A percentile compares a stretch with the other conserved stretches of the same genome.
These are phyloP conservation scores for Miamiensis avidus DNA, from an alignment of 169 alveolate genomes.

Conservation along the genomic window DNA sequence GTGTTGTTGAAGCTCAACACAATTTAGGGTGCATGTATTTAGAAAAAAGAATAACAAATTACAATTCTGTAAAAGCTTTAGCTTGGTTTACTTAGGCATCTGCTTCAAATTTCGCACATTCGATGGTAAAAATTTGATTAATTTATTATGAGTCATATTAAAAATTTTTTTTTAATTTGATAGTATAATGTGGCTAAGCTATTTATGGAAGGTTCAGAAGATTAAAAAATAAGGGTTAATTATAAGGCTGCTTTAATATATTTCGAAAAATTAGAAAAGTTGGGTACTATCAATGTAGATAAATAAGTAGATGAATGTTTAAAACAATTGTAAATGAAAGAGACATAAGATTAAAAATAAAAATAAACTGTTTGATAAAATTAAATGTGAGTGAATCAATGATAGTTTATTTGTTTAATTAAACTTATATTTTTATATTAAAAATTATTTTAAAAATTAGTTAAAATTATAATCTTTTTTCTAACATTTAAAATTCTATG, in stretches of 20 bases:
- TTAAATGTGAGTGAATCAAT: no score
- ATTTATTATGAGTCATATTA: background rate
- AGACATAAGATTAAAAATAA: no score
- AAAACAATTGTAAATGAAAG: no score
- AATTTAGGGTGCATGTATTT: slow-evolving; percentile 40
- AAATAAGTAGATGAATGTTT: slow-evolving; percentile 13
- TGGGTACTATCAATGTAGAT: slow-evolving; percentile 19
- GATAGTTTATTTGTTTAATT: no score
- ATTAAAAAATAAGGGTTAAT: slow-evolving; percentile 15
- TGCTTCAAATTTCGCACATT: slow-evolving; percentile 20
- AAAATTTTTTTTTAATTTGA: background rate
- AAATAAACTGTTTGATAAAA: no score
- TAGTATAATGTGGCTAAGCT: slow-evolving; percentile 39
- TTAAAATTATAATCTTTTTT: no score
- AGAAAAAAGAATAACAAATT: slow-evolving; percentile 16
- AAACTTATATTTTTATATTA: no score
- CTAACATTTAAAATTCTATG: no score
- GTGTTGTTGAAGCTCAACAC: slow-evolving; percentile 42
- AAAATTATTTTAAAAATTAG: no score
- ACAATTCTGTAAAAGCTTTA: slow-evolving; percentile 30
- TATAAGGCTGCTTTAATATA: slow-evolving; percentile 41
- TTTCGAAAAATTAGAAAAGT: slow-evolving; percentile 27
- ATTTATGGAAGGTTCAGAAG: slow-evolving; percentile 43
- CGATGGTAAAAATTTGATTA: slow-evolving; percentile 22
- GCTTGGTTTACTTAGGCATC: slow-evolving; percentile 52